Percentiles rank a stretch among this genome's conserved stretches.
Conservation (phyloP, 257 asterid genomes). For the Linaria vulgaris region DNA sequence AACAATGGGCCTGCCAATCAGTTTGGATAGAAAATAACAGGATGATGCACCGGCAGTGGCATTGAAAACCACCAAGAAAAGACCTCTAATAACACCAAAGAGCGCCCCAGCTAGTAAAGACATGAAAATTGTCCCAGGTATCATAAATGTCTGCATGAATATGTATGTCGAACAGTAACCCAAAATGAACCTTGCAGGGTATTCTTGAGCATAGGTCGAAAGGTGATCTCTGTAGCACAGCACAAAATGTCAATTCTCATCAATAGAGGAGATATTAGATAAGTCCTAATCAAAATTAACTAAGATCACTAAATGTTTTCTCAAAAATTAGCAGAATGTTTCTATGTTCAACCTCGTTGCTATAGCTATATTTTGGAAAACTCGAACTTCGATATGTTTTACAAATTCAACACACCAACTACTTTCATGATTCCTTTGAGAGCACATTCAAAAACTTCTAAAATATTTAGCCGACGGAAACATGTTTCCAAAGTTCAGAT, state of each 20-base stretch:
- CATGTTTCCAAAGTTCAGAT: no score
- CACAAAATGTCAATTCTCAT: slow-evolving; percentile 37
- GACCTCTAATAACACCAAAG: slow-evolving; percentile 85
- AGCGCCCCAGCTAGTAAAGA: slow-evolving; percentile 97
- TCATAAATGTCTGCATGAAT: slow-evolving; percentile 99
- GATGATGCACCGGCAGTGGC: slow-evolving; percentile 99
- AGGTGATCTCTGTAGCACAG: slow-evolving; percentile 72
- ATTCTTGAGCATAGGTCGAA: slow-evolving; percentile 63
- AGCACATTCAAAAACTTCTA: no score
- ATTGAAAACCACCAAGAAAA: slow-evolving; percentile 87
- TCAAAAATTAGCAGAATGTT: no score
- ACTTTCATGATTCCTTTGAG: neutral
- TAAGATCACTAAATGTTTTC: no score
- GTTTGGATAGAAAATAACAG: slow-evolving; percentile 85
- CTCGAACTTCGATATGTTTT: no score
- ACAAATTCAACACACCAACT: no score
- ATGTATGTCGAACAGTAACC: slow-evolving; percentile 96
- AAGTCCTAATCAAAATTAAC: no score
- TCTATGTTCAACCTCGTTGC: no score
- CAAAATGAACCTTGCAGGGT: slow-evolving; percentile 83
- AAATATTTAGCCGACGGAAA: no score
- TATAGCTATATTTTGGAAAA: no score
- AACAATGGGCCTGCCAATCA: slow-evolving; percentile 87
- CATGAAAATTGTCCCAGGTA: slow-evolving; percentile 98
- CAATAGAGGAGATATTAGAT: slow-evolving; percentile 8